Conservation (phyloP, 805 yeast species). For the Tetrapisispora pingtungensis region DNA sequence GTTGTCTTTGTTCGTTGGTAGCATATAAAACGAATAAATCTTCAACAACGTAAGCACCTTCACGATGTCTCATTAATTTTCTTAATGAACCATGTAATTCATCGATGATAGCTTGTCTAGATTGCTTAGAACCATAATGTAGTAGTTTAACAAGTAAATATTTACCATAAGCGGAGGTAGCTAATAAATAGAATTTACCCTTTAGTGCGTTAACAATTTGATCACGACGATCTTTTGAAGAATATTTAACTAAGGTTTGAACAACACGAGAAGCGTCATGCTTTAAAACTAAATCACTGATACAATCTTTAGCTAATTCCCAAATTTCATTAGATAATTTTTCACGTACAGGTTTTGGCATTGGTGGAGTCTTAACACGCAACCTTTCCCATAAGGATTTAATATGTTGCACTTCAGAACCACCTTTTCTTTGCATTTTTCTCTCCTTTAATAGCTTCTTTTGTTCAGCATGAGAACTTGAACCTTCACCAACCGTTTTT, state of each 20-base stretch:
- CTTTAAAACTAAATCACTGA: conserved; percentile 79
- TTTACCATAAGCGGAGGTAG: conserved; percentile 90
- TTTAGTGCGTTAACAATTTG: conserved; percentile 56
- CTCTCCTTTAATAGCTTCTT: conserved; percentile 68
- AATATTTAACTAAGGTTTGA: conserved; percentile 83
- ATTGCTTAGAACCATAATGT: conserved; percentile 82
- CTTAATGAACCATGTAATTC: conserved; percentile 87
- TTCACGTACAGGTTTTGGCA: conserved; percentile 67
- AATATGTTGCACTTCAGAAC: conserved; percentile 72
- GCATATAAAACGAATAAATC: conserved; percentile 83
- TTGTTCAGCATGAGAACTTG: conserved; percentile 63
- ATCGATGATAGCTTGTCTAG: conserved; percentile 62
- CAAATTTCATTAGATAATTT: conserved; percentile 76
- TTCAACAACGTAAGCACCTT: conserved; percentile 96
- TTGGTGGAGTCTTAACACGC: conserved; percentile 73
- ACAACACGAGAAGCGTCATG: conserved; percentile 96
- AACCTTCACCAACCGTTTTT: conserved; percentile 28
- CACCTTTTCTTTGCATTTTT: conserved; percentile 80
- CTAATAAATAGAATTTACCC: conserved; percentile 69
- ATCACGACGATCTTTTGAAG: conserved; percentile 69
- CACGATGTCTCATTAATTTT: conserved; percentile 90
- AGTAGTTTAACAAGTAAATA: conserved; percentile 78
- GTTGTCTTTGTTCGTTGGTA: conserved; percentile 71
- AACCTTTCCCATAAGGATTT: conserved; percentile 85
- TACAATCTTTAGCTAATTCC: conserved; percentile 66